phyloP scores from a whole-genome alignment of 768 basidiomycete species.

The Calvatia gigantea region DNA sequence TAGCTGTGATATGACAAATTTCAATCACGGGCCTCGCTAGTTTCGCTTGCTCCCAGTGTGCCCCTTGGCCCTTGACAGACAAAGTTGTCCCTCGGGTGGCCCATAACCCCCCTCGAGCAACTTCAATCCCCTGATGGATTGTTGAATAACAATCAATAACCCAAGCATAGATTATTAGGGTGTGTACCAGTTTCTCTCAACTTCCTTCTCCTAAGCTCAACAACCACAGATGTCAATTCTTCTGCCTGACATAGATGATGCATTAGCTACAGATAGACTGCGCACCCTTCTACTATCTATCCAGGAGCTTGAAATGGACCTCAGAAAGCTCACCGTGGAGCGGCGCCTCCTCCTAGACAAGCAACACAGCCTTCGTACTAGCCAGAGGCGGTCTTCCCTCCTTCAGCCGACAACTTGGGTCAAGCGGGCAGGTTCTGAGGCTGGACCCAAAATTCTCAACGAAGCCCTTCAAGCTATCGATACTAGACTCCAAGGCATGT shows the following conservation, averaged over 20 bases:
- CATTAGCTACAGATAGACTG: neutral
- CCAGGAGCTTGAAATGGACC: neutral
- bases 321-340: neutral
- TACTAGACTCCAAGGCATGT: neutral
- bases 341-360: neutral
- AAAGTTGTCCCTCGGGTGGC: neutral
- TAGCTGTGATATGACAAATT: neutral
- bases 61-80: neutral
- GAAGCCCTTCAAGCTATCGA: neutral
- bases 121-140: neutral
- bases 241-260: conserved; percentile 1
- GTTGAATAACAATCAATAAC: neutral
- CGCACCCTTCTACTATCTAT: neutral
- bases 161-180: neutral
- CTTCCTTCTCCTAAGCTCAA: neutral
- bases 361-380: neutral
- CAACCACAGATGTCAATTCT: neutral
- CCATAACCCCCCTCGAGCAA: neutral
- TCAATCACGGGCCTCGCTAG: neutral
- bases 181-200: neutral
- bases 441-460: neutral
- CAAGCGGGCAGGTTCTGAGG: neutral
- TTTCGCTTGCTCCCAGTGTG: neutral
- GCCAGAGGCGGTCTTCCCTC: neutral
- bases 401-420: neutral